phyloP scores from a whole-genome alignment of 352 stramenopile genomes.

The Pythium graminicola region DNA sequence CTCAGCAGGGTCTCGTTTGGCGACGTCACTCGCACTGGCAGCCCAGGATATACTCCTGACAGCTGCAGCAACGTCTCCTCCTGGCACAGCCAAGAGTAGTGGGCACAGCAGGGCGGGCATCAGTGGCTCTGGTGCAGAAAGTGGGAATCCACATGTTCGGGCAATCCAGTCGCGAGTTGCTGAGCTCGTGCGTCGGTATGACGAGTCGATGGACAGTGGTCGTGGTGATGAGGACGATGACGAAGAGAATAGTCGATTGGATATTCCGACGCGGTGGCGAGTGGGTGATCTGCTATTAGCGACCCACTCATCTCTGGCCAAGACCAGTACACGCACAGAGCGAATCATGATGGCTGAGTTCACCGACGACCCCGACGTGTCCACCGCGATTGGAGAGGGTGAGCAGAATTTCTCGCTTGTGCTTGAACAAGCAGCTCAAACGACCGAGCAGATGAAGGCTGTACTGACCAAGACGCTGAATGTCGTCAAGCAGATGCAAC shows the following conservation, averaged over 20 bases:
- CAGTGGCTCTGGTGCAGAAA: not conserved
- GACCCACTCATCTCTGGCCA: slow-evolving; percentile 53
- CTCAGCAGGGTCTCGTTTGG: slow-evolving; percentile 7
- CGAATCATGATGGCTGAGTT: slow-evolving; percentile 52
- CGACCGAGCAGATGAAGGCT: slow-evolving; percentile 33
- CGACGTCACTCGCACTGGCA: slow-evolving; percentile 14
- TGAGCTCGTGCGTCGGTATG: slow-evolving; percentile 59
- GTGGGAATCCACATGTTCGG: slow-evolving; percentile 40
- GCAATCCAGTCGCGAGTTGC: slow-evolving; percentile 65
- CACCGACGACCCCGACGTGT: slow-evolving; percentile 40
- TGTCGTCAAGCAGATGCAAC: slow-evolving; percentile 48
- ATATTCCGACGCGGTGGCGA: slow-evolving; percentile 36
- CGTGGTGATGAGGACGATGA: slow-evolving; percentile 28
- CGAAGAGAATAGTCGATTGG: slow-evolving; percentile 11
- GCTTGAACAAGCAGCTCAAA: slow-evolving; percentile 29
- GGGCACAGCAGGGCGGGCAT: not conserved
- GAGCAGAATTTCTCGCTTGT: slow-evolving; percentile 30
- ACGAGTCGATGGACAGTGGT: slow-evolving; percentile 30
- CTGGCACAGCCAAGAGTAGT: not conserved
- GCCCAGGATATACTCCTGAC: slow-evolving; percentile 8
- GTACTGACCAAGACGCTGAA: slow-evolving; percentile 31
- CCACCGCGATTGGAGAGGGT: slow-evolving; percentile 30
- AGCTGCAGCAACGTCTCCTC: not conserved
- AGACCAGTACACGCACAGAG: slow-evolving; percentile 47
- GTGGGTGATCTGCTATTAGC: slow-evolving; percentile 58